Conservation (phyloP, 139 green algal genomes). For the Coccomyxa sp. region DNA sequence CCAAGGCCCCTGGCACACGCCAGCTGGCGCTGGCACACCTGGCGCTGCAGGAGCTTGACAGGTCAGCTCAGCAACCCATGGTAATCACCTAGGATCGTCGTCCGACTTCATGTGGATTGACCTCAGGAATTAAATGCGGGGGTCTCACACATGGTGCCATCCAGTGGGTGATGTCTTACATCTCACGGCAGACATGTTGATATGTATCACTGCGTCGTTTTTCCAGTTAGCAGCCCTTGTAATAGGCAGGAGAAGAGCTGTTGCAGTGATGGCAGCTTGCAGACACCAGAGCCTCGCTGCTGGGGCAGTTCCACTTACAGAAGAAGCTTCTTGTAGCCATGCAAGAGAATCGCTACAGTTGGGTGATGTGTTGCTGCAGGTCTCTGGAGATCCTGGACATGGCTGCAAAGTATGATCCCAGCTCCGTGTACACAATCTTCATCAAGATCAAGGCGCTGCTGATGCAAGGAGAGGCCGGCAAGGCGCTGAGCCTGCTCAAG, state of each 20-base stretch:
- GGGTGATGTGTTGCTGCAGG: background rate
- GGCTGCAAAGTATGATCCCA: constrained; percentile 11
- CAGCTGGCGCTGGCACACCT: constrained; percentile 9
- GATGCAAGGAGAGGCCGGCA: background rate
- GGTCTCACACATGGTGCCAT: background rate
- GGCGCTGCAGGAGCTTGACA: background rate
- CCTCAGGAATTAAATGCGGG: background rate
- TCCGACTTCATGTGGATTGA: background rate
- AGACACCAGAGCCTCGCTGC: background rate
- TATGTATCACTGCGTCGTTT: too few species aligned
- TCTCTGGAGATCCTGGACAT: constrained; percentile 14
- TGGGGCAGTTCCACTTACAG: background rate
- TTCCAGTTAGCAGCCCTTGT: too few species aligned
- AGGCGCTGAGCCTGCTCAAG: constrained; percentile 4
- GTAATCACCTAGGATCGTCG: too few species aligned
- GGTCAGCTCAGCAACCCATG: too few species aligned
- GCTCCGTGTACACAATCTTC: constrained; percentile 5
- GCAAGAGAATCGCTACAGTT: background rate
- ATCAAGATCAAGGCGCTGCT: constrained; percentile 16
- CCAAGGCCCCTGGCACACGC: constrained; percentile 8
- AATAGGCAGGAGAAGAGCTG: too few species aligned
- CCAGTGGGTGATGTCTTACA: background rate
- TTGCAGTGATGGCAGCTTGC: background rate
- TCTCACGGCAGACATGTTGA: too few species aligned
- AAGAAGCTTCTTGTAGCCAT: background rate